These are phyloP conservation scores for Paramecium caudatum DNA, from an alignment of 73 alveolate species.

Conservation along the genomic window DNA sequence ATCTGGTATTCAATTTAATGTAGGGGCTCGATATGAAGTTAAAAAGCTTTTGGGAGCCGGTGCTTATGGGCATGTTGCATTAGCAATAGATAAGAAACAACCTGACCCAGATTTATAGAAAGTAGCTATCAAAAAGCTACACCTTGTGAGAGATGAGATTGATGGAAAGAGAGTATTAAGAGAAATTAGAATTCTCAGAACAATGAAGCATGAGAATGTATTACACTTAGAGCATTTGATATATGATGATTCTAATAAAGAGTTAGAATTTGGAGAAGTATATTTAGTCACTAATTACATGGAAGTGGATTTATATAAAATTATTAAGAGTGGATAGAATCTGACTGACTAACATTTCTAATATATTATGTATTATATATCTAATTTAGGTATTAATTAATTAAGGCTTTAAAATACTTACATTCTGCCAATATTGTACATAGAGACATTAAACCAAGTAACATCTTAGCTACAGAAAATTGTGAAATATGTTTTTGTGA, in stretches of 20 bases:
- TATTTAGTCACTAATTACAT: conserved; percentile 91
- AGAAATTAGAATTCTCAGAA: conserved; percentile 86
- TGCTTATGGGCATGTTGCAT: conserved; percentile 94
- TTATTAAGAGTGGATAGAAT: conserved; percentile 76
- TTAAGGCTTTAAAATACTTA: conserved; percentile 72
- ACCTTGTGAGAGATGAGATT: conserved; percentile 87
- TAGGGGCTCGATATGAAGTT: conserved; percentile 71
- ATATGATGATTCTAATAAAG: conserved; percentile 71
- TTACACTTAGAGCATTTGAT: conserved; percentile 80
- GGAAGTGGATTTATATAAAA: conserved; percentile 95
- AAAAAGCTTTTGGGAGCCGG: conserved; percentile 83
- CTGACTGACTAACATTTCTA: conserved; percentile 71
- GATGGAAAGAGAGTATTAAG: conserved; percentile 93
- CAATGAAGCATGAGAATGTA: conserved; percentile 90
- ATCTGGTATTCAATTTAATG: conserved; percentile 70
- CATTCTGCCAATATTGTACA: conserved; percentile 76
- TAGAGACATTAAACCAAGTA: conserved; percentile 75
- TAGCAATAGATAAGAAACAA: conserved; percentile 88
- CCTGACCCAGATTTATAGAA: conserved; percentile 75
- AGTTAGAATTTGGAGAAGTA: conserved; percentile 85
- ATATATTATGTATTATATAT: conserved; percentile 19
- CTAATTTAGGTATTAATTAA: conserved; percentile 58
- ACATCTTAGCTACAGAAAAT: conserved; percentile 75
- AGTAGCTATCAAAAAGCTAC: conserved; percentile 94
- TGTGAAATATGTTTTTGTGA: conserved; percentile 77